Evolutionary conservation across 164 flowering plant genomes (phyloP).

Genomic region (Protea cynaroides): DNA sequence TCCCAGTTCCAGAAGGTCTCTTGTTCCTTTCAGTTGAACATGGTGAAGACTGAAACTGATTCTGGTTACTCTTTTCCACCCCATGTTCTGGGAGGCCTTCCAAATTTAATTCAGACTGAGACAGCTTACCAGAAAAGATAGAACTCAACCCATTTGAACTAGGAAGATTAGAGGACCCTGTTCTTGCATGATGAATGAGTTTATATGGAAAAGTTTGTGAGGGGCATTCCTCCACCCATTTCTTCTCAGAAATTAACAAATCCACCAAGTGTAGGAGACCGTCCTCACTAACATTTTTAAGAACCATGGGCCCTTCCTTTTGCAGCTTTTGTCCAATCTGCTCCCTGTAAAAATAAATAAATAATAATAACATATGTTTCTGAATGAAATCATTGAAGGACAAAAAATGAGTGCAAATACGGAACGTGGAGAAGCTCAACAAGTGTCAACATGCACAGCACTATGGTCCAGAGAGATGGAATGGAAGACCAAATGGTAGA

Average conservation of each 20-base stretch:
- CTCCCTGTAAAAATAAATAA: conserved; percentile 33
- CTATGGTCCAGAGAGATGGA: no score
- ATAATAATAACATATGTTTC: background rate
- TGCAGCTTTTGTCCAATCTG: conserved; percentile 44
- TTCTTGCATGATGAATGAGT: conserved; percentile 17
- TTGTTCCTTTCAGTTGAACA: conserved; percentile 4
- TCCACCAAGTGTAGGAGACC: conserved; percentile 47
- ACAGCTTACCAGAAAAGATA: conserved; percentile 22
- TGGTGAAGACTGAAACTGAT: conserved; percentile 17
- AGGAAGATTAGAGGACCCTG: conserved; percentile 11
- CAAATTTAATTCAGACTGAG: conserved; percentile 10
- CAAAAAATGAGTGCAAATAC: background rate
- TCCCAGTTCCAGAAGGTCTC: conserved; percentile 23
- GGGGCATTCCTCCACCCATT: conserved; percentile 56
- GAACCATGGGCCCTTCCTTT: conserved; percentile 50
- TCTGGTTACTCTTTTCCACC: conserved; percentile 17
- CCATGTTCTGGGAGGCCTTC: conserved; percentile 13
- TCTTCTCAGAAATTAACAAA: conserved; percentile 58
- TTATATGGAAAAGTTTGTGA: conserved; percentile 41
- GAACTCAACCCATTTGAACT: conserved; percentile 47
- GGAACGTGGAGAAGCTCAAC: background rate
- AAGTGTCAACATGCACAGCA: no score
- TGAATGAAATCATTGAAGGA: background rate
- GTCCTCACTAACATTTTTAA: conserved; percentile 26
- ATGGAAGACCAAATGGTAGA: no score